A percentile compares a stretch with the other conserved stretches of the same genome.
phyloP scores from a whole-genome alignment of 495 filamentous ascomycete species.

The Podospora bellae-mahoneyi region DNA sequence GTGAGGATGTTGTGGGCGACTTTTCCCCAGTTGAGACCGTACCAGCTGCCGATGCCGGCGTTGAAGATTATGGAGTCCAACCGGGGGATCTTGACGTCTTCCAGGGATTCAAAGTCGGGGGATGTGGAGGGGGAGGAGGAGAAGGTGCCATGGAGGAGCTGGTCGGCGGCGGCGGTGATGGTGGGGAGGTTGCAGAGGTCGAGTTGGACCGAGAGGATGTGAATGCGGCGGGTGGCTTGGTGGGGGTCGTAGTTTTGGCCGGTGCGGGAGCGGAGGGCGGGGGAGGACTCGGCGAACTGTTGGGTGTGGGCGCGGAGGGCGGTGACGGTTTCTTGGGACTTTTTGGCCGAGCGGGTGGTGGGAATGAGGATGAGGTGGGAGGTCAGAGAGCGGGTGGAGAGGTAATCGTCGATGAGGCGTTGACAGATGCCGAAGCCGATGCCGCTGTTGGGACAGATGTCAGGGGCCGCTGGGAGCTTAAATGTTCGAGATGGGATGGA shows the following conservation, averaged over 20 bases:
- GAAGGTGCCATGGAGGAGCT: conserved; percentile 49
- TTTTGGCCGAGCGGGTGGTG: conserved; percentile 59
- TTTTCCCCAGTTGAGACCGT: conserved; percentile 67
- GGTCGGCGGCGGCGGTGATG: conserved; percentile 45
- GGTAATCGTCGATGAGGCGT: conserved; percentile 89
- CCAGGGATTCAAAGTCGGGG: conserved; percentile 38
- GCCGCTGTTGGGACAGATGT: conserved; percentile 55
- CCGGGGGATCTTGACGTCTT: conserved; percentile 55
- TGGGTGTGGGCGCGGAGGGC: conserved; percentile 53
- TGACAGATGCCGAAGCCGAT: conserved; percentile 83
- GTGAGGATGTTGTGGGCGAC: conserved; percentile 56
- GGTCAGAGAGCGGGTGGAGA: conserved; percentile 57
- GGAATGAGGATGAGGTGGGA: conserved; percentile 63
- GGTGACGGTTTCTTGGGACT: conserved; percentile 57
- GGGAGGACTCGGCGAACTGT: conserved; percentile 38
- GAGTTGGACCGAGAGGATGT: conserved; percentile 54
- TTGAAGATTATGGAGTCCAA: conserved; percentile 82
- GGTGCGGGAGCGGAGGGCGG: conserved; percentile 35
- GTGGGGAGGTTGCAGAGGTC: conserved; percentile 54
- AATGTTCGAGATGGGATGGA: background rate
- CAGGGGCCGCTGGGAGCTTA: conserved; percentile 14
- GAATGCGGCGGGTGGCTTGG: conserved; percentile 46
- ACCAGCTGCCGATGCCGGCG: conserved; percentile 85
- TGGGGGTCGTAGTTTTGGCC: conserved; percentile 45
- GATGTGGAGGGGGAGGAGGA: conserved; percentile 40